Conservation (phyloP, 2,329 filamentous ascomycete genomes). For the Paracoccidioides brasiliensis region DNA sequence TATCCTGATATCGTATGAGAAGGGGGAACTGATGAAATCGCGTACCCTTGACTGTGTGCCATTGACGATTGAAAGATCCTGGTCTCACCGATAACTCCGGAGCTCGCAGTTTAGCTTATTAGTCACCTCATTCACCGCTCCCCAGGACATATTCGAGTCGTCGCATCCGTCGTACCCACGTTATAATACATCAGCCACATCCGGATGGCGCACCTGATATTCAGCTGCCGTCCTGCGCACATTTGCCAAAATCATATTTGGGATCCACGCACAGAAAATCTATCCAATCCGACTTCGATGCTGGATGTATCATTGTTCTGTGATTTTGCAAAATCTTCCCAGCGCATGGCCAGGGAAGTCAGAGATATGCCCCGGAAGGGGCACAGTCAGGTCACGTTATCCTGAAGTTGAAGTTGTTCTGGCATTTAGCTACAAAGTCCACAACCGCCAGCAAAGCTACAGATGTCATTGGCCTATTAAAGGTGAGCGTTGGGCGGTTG, state of each 20-base stretch:
- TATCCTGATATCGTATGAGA: not conserved
- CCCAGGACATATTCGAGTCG: not conserved
- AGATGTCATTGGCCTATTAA: no score
- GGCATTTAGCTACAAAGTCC: no score
- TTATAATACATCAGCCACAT: not conserved
- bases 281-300: not conserved
- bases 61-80: not conserved
- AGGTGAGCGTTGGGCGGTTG: no score
- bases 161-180: not conserved
- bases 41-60: no score
- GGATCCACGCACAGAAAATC: not conserved
- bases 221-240: not conserved
- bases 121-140: not conserved
- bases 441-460: no score
- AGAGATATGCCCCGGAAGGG: no score
- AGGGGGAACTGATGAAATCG: not conserved
- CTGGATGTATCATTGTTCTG: not conserved
- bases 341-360: no score
- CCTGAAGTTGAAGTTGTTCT: no score
- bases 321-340: no score
- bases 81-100: not conserved
- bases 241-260: not conserved
- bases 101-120: not conserved
- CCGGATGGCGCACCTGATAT: not conserved
- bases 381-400: no score